Percentiles rank a stretch among this genome's conserved stretches.
phyloP scores from a whole-genome alignment of 257 asterid genomes.

The Striga asiatica region DNA sequence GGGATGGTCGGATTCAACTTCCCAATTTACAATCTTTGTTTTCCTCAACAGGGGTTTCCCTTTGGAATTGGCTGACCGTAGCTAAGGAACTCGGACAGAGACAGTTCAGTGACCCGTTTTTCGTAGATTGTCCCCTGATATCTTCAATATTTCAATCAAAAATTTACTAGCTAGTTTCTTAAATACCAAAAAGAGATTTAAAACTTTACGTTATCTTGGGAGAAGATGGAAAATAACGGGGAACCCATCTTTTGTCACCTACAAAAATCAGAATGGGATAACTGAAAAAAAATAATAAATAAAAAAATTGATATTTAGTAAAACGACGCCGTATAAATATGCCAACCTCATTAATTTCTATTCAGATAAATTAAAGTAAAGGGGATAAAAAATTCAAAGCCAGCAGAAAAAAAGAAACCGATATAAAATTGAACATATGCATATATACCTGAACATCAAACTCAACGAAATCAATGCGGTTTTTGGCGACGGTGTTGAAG shows the following conservation, averaged over 20 bases:
- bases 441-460: slow-evolving; percentile 98
- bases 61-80: slow-evolving; percentile 52
- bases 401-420: slow-evolving; percentile 3
- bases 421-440: neutral
- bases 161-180: neutral
- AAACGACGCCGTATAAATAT: slow-evolving; percentile 11
- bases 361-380: neutral
- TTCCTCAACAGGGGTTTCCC: slow-evolving; percentile 66
- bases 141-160: neutral
- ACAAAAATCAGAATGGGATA: slow-evolving; percentile 33
- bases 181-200: slow-evolving; percentile 16
- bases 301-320: neutral
- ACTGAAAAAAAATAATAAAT: neutral
- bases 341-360: slow-evolving; percentile 7
- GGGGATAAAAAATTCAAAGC: neutral
- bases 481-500: slow-evolving; percentile 62
- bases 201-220: slow-evolving; percentile 60
- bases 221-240: slow-evolving; percentile 82
- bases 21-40: slow-evolving; percentile 55
- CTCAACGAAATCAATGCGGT: slow-evolving; percentile 71
- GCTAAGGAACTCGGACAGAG: slow-evolving; percentile 56
- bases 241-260: slow-evolving; percentile 89
- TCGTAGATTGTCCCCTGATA: slow-evolving; percentile 57
- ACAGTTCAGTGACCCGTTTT: slow-evolving; percentile 65
- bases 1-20: slow-evolving; percentile 62